Percentiles rank a stretch among this genome's conserved stretches.
These are phyloP conservation scores for Russula sp. DNA, from an alignment of 768 basidiomycete genomes.

Conservation along the genomic window DNA sequence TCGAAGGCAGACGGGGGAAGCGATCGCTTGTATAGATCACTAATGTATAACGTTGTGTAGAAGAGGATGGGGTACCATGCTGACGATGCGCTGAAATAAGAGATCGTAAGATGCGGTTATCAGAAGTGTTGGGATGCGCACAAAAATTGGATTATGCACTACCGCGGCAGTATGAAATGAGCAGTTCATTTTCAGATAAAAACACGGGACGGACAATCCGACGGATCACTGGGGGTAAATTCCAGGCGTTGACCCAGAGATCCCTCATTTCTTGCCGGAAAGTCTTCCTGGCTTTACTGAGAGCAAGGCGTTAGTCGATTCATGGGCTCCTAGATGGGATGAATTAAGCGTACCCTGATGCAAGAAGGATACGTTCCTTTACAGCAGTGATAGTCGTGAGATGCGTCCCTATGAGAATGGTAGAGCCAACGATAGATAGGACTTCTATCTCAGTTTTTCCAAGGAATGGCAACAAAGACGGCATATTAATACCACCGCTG, in stretches of 20 bases:
- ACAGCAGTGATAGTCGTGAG: constrained; percentile 51
- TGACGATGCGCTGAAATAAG: constrained; percentile 57
- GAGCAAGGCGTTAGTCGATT: not conserved
- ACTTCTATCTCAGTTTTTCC: constrained; percentile 79
- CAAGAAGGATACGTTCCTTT: constrained; percentile 69
- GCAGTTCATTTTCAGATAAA: not conserved
- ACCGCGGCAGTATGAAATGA: not conserved
- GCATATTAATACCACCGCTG: constrained; percentile 80
- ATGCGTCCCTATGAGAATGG: constrained; percentile 64
- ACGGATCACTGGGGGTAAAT: constrained; percentile 41
- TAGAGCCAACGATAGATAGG: constrained; percentile 65
- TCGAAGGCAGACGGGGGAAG: constrained; percentile 29
- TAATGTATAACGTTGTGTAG: constrained; percentile 82
- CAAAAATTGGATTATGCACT: constrained; percentile 83
- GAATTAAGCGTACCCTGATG: constrained; percentile 30
- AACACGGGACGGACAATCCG: constrained; percentile 37
- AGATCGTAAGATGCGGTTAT: not conserved
- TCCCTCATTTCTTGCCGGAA: constrained; percentile 46
- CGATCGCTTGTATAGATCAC: constrained; percentile 70
- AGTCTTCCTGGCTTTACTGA: constrained; percentile 31
- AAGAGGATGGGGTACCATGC: constrained; percentile 93
- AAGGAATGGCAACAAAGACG: constrained; percentile 60
- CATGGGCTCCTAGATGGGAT: not conserved
- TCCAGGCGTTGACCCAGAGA: constrained; percentile 63
- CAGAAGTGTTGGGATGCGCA: constrained; percentile 27